Conservation (phyloP, 139 green algal genomes). For the Chlamydomonas applanata region DNA sequence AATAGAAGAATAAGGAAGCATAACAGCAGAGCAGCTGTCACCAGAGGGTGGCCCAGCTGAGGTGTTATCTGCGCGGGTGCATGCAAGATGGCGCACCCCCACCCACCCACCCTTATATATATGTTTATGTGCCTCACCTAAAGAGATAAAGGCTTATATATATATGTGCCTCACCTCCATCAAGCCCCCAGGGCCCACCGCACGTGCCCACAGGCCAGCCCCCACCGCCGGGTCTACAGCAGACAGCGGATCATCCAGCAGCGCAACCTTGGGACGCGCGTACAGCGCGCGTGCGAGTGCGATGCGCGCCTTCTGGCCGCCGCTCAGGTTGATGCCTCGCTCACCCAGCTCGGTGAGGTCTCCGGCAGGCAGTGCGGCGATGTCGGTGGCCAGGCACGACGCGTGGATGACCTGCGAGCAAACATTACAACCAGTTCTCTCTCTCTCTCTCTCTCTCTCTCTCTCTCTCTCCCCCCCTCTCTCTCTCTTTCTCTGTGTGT, state of each 20-base stretch:
- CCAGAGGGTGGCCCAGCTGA: too few relatives aligned
- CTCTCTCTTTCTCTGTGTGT: too few relatives aligned
- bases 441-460: too few relatives aligned
- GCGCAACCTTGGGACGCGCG: conserved; percentile 45
- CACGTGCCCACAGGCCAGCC: conserved; percentile 54
- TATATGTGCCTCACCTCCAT: conserved; percentile 44
- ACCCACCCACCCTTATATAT: too few relatives aligned
- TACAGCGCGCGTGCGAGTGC: conserved; percentile 74
- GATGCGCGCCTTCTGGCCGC: conserved; percentile 62
- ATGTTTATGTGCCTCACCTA: too few relatives aligned
- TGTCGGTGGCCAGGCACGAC: conserved; percentile 64
- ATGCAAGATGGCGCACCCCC: too few relatives aligned
- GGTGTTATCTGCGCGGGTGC: too few relatives aligned
- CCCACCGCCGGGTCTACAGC: conserved; percentile 75
- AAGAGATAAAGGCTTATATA: too few relatives aligned
- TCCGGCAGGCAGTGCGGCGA: conserved; percentile 64
- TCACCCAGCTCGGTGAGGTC: conserved; percentile 87
- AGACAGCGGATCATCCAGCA: conserved; percentile 81
- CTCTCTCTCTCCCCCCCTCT: too few relatives aligned
- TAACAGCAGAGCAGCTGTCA: too few relatives aligned
- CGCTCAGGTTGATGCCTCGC: conserved; percentile 79
- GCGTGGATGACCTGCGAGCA: conserved; percentile 51
- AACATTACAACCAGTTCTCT: too few relatives aligned
- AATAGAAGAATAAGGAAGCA: too few relatives aligned
- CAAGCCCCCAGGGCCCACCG: conserved; percentile 62